A percentile compares a stretch with the other conserved stretches of the same genome.
Conservation (phyloP, 371 early-diverging fungal species). For the Massospora cicadina region DNA sequence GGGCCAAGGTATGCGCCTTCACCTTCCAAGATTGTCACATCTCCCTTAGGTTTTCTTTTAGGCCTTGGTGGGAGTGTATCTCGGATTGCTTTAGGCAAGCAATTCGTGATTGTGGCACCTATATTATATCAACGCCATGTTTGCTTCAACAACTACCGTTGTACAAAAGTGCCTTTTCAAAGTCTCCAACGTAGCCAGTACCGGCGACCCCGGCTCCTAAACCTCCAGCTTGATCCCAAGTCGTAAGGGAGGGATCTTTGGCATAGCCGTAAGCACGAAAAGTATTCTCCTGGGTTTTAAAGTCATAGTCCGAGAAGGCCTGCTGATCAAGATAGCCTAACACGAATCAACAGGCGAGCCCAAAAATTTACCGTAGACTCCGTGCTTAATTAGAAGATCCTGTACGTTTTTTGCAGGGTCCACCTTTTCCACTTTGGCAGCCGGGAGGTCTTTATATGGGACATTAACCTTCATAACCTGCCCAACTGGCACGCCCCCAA, state of each 20-base stretch:
- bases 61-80: constrained; percentile 28
- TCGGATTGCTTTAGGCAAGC: constrained; percentile 25
- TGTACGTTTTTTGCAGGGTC: constrained; percentile 8
- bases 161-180: constrained; percentile 26
- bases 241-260: constrained; percentile 48
- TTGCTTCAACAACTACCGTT: constrained; percentile 12
- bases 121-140: background rate
- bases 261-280: constrained; percentile 71
- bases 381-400: constrained; percentile 1
- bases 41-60: constrained; percentile 61
- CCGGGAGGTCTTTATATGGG: constrained; percentile 1
- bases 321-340: constrained; percentile 64
- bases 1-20: constrained; percentile 77
- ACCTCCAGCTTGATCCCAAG: constrained; percentile 25
- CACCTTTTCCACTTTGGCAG: background rate
- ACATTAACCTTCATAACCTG: constrained; percentile 4
- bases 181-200: constrained; percentile 49
- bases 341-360: background rate
- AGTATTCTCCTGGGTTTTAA: constrained; percentile 60
- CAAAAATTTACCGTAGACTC: constrained; percentile 6
- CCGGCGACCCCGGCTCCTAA: constrained; percentile 34
- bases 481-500: background rate
- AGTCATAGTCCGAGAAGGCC: constrained; percentile 51
- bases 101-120: background rate
- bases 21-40: constrained; percentile 52